Evolutionary conservation across 768 basidiomycete species (phyloP).

Genomic region (Termitomyces heimii): DNA sequence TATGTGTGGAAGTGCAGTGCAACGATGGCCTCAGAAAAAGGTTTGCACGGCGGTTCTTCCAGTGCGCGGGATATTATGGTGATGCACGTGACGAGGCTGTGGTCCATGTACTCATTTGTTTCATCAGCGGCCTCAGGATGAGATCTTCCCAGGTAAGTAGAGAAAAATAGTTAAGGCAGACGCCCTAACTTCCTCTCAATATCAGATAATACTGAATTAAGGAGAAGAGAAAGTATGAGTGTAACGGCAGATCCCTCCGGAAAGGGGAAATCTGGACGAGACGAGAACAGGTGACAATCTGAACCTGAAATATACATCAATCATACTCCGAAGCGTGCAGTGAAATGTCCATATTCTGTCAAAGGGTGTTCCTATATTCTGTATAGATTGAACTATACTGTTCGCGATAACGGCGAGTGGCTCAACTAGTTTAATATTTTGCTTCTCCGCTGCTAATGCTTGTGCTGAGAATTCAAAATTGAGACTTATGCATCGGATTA

Average conservation of each 20-base stretch:
- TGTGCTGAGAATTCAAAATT: too few relatives aligned
- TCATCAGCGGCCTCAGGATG: too few relatives aligned
- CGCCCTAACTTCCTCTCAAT: neutral
- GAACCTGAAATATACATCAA: neutral
- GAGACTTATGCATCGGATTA: neutral
- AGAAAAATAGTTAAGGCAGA: too few relatives aligned
- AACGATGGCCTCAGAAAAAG: constrained; percentile 24
- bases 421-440: too few relatives aligned
- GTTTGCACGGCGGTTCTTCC: too few relatives aligned
- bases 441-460: too few relatives aligned
- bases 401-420: neutral
- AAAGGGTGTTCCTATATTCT: neutral
- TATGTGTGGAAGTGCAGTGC: constrained; percentile 56
- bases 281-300: neutral
- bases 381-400: neutral
- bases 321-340: neutral
- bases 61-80: too few relatives aligned
- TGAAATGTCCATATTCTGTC: neutral
- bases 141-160: too few relatives aligned
- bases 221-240: neutral
- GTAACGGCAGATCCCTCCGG: neutral
- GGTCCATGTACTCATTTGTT: too few relatives aligned
- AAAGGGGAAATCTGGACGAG: neutral
- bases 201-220: neutral
- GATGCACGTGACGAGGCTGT: neutral